Evolutionary conservation across 1,284 basidiomycete genomes (phyloP).

Genomic region (Singerocomus inundabilis): DNA sequence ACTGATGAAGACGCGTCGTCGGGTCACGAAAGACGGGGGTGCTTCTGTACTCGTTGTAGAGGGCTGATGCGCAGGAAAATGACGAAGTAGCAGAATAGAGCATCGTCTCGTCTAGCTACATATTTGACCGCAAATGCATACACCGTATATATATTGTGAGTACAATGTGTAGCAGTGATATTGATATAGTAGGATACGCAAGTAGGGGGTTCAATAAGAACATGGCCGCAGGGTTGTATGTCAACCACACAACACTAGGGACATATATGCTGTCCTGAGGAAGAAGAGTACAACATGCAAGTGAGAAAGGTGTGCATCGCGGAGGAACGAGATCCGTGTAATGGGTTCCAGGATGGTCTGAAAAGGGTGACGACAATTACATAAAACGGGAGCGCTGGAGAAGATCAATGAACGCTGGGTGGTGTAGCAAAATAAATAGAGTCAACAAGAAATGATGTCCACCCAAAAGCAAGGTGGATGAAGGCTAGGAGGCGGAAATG

Average conservation of each 20-base stretch:
- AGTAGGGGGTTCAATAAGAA: conserved; percentile 6
- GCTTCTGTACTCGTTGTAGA: conserved; percentile 53
- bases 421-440: not conserved
- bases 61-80: conserved; percentile 7
- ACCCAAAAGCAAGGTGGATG: not conserved
- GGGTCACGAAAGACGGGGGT: conserved; percentile 63
- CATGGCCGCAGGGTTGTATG: conserved; percentile 6
- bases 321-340: not conserved
- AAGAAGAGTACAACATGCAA: conserved; percentile 15
- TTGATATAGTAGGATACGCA: conserved; percentile 15
- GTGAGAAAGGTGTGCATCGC: conserved; percentile 14
- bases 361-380: not conserved
- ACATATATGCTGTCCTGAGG: conserved; percentile 4
- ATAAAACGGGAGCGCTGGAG: not conserved
- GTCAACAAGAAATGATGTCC: not conserved
- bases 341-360: not conserved
- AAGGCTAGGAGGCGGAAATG: not conserved
- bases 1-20: conserved; percentile 55
- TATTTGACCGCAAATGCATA: not conserved
- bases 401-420: not conserved
- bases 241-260: conserved; percentile 17
- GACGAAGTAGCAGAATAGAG: no score
- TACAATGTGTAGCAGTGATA: conserved; percentile 15
- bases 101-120: not conserved
- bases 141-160: conserved; percentile 9